Percentiles rank a stretch among this genome's conserved stretches.
Evolutionary conservation across 495 filamentous ascomycete species (phyloP).

Genomic region (Saxophila tyrrhenica): DNA sequence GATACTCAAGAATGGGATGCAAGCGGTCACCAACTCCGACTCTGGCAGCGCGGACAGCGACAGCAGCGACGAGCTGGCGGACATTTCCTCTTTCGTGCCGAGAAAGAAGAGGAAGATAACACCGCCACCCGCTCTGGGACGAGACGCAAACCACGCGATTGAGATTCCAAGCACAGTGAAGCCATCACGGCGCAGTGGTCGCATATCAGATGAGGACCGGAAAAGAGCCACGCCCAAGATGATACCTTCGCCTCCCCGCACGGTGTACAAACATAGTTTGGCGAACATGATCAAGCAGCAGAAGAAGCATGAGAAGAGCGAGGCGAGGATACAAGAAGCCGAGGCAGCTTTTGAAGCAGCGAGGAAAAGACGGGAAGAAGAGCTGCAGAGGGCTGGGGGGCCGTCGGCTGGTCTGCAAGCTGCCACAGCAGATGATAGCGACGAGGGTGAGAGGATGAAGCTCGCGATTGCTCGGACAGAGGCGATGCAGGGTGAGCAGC

Average conservation of each 20-base stretch:
- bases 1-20: slow-evolving; percentile 7
- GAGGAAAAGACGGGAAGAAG: neutral
- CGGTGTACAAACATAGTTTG: slow-evolving; percentile 15
- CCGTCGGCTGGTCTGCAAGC: neutral
- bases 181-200: slow-evolving; percentile 1
- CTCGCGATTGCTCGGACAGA: slow-evolving; percentile 18
- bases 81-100: slow-evolving; percentile 7
- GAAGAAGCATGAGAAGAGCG: slow-evolving; percentile 5
- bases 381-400: neutral
- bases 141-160: neutral
- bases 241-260: neutral
- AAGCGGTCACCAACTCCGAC: slow-evolving; percentile 19
- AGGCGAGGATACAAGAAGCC: slow-evolving; percentile 4
- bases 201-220: slow-evolving; percentile 6
- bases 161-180: slow-evolving; percentile 1
- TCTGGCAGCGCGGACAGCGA: slow-evolving; percentile 11
- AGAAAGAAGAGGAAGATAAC: slow-evolving; percentile 14
- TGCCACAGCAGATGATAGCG: slow-evolving; percentile 8
- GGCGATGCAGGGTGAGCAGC: slow-evolving; percentile 11
- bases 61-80: slow-evolving; percentile 12
- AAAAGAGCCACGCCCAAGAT: neutral
- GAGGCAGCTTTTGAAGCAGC: slow-evolving; percentile 6
- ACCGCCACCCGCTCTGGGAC: slow-evolving; percentile 1
- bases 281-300: slow-evolving; percentile 10
- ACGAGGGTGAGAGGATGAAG: slow-evolving; percentile 15